Evolutionary conservation across 2,329 filamentous ascomycete genomes (phyloP), one percentile per base, ranked within the genome.

Genomic region (Aspergillus melleus): DNA sequence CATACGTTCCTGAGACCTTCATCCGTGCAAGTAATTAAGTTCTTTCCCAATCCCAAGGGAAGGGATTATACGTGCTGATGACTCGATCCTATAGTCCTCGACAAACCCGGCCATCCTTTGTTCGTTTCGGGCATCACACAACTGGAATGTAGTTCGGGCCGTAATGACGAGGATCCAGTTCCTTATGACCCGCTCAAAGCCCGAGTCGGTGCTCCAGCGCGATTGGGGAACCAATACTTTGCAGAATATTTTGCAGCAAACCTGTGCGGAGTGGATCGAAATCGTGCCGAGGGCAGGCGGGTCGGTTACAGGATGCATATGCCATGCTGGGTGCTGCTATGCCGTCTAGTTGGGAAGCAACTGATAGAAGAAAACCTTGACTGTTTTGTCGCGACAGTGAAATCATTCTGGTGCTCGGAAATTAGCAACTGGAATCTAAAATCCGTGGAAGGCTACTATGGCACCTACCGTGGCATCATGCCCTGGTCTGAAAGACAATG

Each of bases 251-350:
- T n/a, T 39, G 36, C 12, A n/a, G 36, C 36, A 14, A 39, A 5
- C 5, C 5, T n/a, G 4, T 39, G n/a, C 36, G 4, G 16, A 4
- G 1, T 12, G 1, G 9, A 32, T 1, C 6, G 2, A 2, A 2
- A 11, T 32, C 30, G 30, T 32, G 30, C 6, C 9, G 4, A 12
- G 12, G 10, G 10, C 10, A 2, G 12, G 12, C 30, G 30, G 30
- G 10, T 32, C 14, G 36, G 36, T 2, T 39, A n/a, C 5, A 39
- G 14, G 12, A 39, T 14, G 12, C 36, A 39, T n/a, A 16, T 39
- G 30, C 30, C 30, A 16, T 39, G 36, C 36, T 39, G 36, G 36
- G 36, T n/a, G 36, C 2, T 39, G 1, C 36, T 39, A 12, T 39
- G 36, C 36, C 36, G 36, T 39, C 36, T 39, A 4, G 14, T 39